Percentiles rank a stretch among this genome's conserved stretches.
phyloP scores from a whole-genome alignment of 1,139 yeast species.

The Suzukiozyma palmioleophila region DNA sequence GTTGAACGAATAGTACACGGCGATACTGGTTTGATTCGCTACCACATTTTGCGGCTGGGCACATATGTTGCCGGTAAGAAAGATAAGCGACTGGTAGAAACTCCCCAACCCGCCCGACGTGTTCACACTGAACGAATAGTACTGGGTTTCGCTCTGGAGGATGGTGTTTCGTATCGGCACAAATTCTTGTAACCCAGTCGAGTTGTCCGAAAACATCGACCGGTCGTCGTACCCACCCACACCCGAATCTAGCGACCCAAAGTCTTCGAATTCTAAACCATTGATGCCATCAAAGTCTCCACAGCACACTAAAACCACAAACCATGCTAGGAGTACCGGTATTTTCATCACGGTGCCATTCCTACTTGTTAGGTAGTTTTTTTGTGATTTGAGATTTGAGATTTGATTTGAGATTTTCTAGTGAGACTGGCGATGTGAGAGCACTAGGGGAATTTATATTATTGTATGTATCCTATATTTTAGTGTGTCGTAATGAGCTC shows the following conservation, averaged over 20 bases:
- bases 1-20: constrained; percentile 50
- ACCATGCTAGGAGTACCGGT: too few relatives aligned
- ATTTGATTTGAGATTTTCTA: too few relatives aligned
- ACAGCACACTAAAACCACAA: too few relatives aligned
- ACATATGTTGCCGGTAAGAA: constrained; percentile 59
- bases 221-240: neutral
- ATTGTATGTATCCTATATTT: too few relatives aligned
- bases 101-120: constrained; percentile 44
- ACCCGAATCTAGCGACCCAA: neutral
- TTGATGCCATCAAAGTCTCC: too few relatives aligned
- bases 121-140: constrained; percentile 43
- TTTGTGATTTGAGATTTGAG: too few relatives aligned
- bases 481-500: too few relatives aligned
- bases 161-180: constrained; percentile 40
- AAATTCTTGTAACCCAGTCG: constrained; percentile 39
- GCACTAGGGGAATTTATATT: too few relatives aligned
- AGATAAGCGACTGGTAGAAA: constrained; percentile 50
- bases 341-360: too few relatives aligned
- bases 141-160: constrained; percentile 35
- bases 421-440: too few relatives aligned
- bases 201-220: constrained; percentile 3
- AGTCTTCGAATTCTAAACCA: too few relatives aligned
- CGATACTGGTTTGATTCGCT: constrained; percentile 33
- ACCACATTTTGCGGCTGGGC: constrained; percentile 35
- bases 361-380: too few relatives aligned